Percentiles rank a stretch among this genome's conserved stretches.
phyloP scores from a whole-genome alignment of 192 early-diverging fungal species.

The Polychytrium aggregatum region DNA sequence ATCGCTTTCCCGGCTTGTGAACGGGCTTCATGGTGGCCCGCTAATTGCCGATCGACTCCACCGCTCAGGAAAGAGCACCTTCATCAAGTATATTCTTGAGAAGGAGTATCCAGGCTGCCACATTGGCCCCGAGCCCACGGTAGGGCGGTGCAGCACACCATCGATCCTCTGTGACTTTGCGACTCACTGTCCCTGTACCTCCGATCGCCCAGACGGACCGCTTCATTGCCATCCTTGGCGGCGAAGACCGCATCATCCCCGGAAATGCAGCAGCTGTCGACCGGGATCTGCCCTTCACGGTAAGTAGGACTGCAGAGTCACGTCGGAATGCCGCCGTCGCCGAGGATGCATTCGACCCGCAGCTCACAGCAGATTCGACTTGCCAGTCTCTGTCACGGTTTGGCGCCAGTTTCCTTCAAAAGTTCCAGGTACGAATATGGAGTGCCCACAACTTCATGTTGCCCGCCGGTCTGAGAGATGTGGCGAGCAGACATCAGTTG shows the following conservation, averaged over 20 bases:
- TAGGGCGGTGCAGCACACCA: constrained; percentile 9
- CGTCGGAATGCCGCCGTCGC: constrained; percentile 12
- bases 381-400: constrained; percentile 54
- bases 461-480: background rate
- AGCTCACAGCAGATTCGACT: no score
- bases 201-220: constrained; percentile 55
- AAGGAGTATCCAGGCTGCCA: constrained; percentile 72
- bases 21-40: background rate
- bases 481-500: no score
- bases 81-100: constrained; percentile 65
- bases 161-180: no score
- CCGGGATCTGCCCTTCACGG: constrained; percentile 65
- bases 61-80: constrained; percentile 62
- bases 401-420: constrained; percentile 66
- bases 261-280: constrained; percentile 79
- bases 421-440: constrained; percentile 48
- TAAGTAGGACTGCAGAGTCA: constrained; percentile 15
- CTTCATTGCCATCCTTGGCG: constrained; percentile 76
- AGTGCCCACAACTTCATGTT: constrained; percentile 5
- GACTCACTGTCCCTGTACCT: background rate
- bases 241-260: constrained; percentile 62
- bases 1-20: background rate
- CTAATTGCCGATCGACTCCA: background rate
- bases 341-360: no score
- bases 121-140: constrained; percentile 71